A percentile compares a stretch with the other conserved stretches of the same genome.
These are phyloP conservation scores for Stereocaulon alpinum DNA, from an alignment of 495 filamentous ascomycete genomes.

Conservation along the genomic window DNA sequence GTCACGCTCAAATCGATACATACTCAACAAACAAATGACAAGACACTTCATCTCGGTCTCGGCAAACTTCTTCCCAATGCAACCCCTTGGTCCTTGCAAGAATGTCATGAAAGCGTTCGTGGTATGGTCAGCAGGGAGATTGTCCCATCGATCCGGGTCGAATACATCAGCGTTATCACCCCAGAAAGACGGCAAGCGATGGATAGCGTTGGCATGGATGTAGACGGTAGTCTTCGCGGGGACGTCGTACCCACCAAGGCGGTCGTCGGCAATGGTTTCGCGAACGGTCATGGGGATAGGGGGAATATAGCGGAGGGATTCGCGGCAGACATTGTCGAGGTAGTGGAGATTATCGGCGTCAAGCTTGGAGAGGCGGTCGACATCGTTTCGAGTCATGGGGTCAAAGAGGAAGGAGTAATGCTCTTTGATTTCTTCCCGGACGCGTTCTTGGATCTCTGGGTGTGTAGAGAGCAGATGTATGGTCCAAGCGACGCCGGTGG, in stretches of 20 bases:
- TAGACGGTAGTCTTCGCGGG: slow-evolving; percentile 20
- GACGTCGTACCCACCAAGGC: slow-evolving; percentile 21
- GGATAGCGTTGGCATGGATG: slow-evolving; percentile 24
- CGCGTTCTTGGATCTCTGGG: slow-evolving; percentile 19
- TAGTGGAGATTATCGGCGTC: slow-evolving; percentile 32
- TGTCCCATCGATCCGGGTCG: slow-evolving; percentile 25
- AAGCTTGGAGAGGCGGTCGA: slow-evolving; percentile 10
- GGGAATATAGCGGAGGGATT: slow-evolving; percentile 39
- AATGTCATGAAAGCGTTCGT: slow-evolving; percentile 25
- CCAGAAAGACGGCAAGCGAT: slow-evolving; percentile 39
- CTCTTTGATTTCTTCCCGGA: slow-evolving; percentile 23
- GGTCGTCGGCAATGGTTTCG: slow-evolving; percentile 18
- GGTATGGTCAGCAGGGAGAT: slow-evolving; percentile 19
- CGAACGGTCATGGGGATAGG: slow-evolving; percentile 33
- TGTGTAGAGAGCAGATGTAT: slow-evolving; percentile 24
- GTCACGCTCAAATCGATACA: slow-evolving; percentile 27
- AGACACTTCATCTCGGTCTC: slow-evolving; percentile 27
- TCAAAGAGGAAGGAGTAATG: slow-evolving; percentile 23
- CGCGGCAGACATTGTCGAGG: slow-evolving; percentile 40
- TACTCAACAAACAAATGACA: slow-evolving; percentile 23
- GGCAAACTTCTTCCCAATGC: slow-evolving; percentile 25
- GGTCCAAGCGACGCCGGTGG: slow-evolving; percentile 23
- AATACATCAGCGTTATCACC: slow-evolving; percentile 37
- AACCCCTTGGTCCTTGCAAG: slow-evolving; percentile 24
- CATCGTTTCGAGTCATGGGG: slow-evolving; percentile 8